A percentile compares a stretch with the other conserved stretches of the same genome.
phyloP scores from a whole-genome alignment of 306 rosid species.

The Mimosa bimucronata region DNA sequence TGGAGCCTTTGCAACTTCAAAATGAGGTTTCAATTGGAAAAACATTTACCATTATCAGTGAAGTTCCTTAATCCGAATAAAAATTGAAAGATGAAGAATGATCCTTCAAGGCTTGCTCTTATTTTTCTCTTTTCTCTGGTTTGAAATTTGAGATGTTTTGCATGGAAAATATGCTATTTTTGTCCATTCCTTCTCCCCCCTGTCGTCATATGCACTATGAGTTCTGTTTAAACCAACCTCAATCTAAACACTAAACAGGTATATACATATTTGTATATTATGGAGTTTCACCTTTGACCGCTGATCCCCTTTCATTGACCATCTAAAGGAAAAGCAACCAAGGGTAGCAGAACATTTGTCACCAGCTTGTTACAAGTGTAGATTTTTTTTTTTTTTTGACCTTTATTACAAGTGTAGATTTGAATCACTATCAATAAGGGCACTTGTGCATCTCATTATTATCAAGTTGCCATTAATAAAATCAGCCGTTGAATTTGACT shows the following conservation, averaged over 20 bases:
- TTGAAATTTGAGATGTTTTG: constrained; percentile 40
- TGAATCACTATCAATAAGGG: neutral
- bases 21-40: constrained; percentile 52
- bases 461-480: neutral
- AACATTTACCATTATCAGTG: constrained; percentile 58
- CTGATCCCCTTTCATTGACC: neutral
- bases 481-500: neutral
- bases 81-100: constrained; percentile 51
- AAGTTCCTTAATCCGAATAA: constrained; percentile 48
- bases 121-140: constrained; percentile 8
- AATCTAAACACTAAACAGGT: constrained; percentile 13
- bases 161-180: constrained; percentile 36
- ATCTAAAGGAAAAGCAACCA: neutral
- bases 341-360: neutral
- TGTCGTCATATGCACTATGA: constrained; percentile 22
- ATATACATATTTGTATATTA: constrained; percentile 12
- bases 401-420: neutral
- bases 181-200: constrained; percentile 12
- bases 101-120: constrained; percentile 23
- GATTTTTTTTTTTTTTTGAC: no score
- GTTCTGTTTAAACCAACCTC: constrained; percentile 34
- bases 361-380: neutral
- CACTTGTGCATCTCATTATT: neutral
- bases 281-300: neutral
- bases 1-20: constrained; percentile 81